Evolutionary conservation across 1,284 basidiomycete species (phyloP).

Genomic region (Moesziomyces sp.): DNA sequence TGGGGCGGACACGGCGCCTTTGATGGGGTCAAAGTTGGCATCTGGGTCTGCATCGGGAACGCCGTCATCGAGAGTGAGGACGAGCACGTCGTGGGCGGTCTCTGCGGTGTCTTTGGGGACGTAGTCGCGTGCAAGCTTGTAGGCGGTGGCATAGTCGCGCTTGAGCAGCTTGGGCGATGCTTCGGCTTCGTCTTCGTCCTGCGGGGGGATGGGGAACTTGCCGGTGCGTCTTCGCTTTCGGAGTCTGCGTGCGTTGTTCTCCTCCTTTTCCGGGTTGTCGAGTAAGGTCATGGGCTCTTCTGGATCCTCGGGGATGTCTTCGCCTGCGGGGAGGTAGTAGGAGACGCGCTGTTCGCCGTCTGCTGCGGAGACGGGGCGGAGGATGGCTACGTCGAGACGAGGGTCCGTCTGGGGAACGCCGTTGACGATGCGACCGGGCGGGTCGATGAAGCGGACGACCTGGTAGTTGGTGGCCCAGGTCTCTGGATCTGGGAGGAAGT

Average conservation of each 20-base stretch:
- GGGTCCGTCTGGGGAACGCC: constrained; percentile 54
- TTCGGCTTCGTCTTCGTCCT: constrained; percentile 13
- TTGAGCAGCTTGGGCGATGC: constrained; percentile 25
- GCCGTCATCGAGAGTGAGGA: constrained; percentile 59
- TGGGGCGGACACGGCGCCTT: constrained; percentile 27
- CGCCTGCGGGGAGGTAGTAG: constrained; percentile 59
- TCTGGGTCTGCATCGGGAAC: constrained; percentile 56
- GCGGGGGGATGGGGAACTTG: constrained; percentile 43
- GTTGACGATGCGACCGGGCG: constrained; percentile 54
- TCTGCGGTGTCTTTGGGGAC: constrained; percentile 53
- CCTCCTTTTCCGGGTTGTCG: constrained; percentile 38
- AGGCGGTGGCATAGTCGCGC: constrained; percentile 54
- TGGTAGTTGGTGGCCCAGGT: constrained; percentile 66
- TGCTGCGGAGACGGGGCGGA: constrained; percentile 57
- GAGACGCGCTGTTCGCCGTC: constrained; percentile 60
- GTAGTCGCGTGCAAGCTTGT: constrained; percentile 56
- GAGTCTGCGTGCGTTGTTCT: constrained; percentile 52
- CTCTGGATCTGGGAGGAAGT: constrained; percentile 65
- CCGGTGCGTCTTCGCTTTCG: constrained; percentile 59
- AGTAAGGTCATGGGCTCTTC: constrained; percentile 36
- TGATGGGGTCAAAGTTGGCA: constrained; percentile 41
- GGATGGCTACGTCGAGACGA: constrained; percentile 54
- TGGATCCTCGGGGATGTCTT: constrained; percentile 46
- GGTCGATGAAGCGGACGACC: constrained; percentile 64
- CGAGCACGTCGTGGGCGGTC: constrained; percentile 47